These are phyloP conservation scores for Nigrospora sphaerica DNA, from an alignment of 2,329 filamentous ascomycete genomes.

Conservation along the genomic window DNA sequence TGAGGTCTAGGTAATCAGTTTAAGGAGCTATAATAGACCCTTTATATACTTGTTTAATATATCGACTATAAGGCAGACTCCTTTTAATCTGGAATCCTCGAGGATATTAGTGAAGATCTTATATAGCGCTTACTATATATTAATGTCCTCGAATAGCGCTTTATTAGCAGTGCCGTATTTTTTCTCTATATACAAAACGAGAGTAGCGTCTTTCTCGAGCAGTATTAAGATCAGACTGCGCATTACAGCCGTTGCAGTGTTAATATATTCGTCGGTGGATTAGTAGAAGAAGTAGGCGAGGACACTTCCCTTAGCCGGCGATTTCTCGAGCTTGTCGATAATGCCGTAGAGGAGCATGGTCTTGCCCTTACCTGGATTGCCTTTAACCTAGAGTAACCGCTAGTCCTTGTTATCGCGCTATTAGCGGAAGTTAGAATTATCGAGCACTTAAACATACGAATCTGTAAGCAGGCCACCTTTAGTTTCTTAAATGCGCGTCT, in stretches of 20 bases:
- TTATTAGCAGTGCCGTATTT: constrained; percentile 22
- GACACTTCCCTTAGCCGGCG: no score
- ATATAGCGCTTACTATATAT: constrained; percentile 29
- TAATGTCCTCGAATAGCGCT: constrained; percentile 26
- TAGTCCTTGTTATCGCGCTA: constrained; percentile 14
- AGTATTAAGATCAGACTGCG: no score
- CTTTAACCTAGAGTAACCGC: no score
- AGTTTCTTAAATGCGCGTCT: no score
- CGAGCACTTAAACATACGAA: constrained; percentile 25
- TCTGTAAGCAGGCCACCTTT: no score
- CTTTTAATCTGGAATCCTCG: constrained; percentile 20
- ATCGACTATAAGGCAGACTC: constrained; percentile 32
- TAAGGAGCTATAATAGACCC: constrained; percentile 21
- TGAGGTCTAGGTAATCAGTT: constrained; percentile 23
- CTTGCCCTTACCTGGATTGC: no score
- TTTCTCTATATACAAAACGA: constrained; percentile 24
- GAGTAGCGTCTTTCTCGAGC: no score
- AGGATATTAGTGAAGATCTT: constrained; percentile 33
- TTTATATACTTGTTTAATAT: constrained; percentile 37
- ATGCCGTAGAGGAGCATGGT: no score
- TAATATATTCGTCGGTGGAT: no score
- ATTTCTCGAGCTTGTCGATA: no score
- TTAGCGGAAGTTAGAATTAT: constrained; percentile 15
- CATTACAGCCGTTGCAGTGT: no score
- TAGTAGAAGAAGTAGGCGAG: no score